Conservation (phyloP, 2,329 filamentous ascomycete species). For the Verticillium albo-atrum region DNA sequence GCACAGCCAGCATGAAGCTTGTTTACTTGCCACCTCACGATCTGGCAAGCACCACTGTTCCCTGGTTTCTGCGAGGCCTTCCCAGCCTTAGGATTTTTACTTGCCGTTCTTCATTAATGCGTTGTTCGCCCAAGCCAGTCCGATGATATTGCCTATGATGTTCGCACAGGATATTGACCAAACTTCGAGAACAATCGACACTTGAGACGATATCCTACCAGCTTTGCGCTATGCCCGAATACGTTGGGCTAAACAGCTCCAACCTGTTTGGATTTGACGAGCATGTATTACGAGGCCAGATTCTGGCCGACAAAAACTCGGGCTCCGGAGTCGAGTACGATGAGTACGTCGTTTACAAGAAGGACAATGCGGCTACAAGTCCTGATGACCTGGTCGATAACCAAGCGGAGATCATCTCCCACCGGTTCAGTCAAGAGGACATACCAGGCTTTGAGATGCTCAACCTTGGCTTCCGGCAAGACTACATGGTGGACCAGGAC, state of each 20-base stretch:
- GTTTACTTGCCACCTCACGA: too few species aligned
- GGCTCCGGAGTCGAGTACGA: conserved; percentile 30
- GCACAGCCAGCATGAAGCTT: too few species aligned
- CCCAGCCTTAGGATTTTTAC: too few species aligned
- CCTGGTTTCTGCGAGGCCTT: too few species aligned
- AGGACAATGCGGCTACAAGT: conserved; percentile 10
- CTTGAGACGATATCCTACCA: too few species aligned
- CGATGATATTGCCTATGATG: too few species aligned
- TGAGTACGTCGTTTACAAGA: conserved; percentile 31
- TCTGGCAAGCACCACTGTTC: too few species aligned
- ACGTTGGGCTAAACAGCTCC: neutral
- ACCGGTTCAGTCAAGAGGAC: conserved; percentile 27
- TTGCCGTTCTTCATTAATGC: too few species aligned
- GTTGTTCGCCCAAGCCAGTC: too few species aligned
- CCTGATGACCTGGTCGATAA: conserved; percentile 3
- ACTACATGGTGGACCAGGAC: conserved; percentile 21
- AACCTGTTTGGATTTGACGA: neutral
- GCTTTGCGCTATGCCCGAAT: neutral
- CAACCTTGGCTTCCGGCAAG: conserved; percentile 25
- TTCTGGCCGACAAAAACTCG: conserved; percentile 1
- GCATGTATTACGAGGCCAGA: neutral
- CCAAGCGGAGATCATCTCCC: conserved; percentile 16
- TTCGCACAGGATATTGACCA: too few species aligned
- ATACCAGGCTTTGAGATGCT: conserved; percentile 24
- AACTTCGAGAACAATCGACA: too few species aligned